These are phyloP conservation scores for Trypethelium eluteriae DNA, from an alignment of 495 filamentous ascomycete genomes.

Conservation along the genomic window DNA sequence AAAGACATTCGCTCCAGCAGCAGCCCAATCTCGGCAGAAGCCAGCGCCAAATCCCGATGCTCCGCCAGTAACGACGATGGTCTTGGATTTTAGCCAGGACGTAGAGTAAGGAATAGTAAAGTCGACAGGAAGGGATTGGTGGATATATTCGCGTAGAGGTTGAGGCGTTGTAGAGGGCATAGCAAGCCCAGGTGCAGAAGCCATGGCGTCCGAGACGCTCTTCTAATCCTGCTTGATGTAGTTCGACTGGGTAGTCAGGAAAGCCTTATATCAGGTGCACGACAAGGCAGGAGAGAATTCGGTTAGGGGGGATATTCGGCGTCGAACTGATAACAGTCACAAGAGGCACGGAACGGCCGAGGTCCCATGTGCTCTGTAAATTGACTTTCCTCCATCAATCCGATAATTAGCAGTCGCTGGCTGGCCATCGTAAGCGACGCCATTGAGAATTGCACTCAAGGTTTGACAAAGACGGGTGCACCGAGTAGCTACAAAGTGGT, in stretches of 20 bases:
- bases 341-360: background rate
- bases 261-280: too few relatives aligned
- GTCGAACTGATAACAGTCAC: background rate
- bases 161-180: background rate
- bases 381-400: background rate
- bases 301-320: too few relatives aligned
- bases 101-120: constrained; percentile 26
- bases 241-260: too few relatives aligned
- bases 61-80: constrained; percentile 37
- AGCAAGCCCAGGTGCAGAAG: background rate
- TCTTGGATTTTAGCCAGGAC: constrained; percentile 34
- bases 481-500: too few relatives aligned
- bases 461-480: too few relatives aligned
- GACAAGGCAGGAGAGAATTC: too few relatives aligned
- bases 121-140: constrained; percentile 31
- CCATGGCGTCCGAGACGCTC: background rate
- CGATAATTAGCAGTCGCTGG: background rate
- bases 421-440: too few relatives aligned
- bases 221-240: too few relatives aligned
- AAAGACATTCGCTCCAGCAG: constrained; percentile 28
- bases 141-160: constrained; percentile 16
- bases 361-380: background rate
- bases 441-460: too few relatives aligned
- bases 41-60: constrained; percentile 35
- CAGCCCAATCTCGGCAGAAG: constrained; percentile 31